A percentile compares a stretch with the other conserved stretches of the same genome.
Conservation (phyloP, 2,329 filamentous ascomycete genomes). For the Fusarium pseudoanthophilum region DNA sequence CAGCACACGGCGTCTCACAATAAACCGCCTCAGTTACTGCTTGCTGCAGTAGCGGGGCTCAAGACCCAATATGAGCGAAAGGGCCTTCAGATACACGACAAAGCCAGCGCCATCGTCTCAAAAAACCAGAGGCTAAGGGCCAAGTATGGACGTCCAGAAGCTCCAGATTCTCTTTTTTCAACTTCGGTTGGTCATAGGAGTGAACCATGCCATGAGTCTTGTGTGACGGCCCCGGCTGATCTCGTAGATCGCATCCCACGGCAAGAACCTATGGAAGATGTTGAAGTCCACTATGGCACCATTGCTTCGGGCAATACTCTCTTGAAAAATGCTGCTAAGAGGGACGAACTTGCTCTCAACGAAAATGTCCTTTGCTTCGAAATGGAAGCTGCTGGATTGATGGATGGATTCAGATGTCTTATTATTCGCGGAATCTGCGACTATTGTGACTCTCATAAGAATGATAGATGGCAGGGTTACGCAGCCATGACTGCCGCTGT, state of each 20-base stretch:
- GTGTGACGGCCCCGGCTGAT: accelerated
- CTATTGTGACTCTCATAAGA: background rate
- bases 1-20: accelerated
- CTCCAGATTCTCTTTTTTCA: accelerated
- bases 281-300: background rate
- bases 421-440: background rate
- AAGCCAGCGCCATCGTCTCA: accelerated
- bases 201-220: accelerated
- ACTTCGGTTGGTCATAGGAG: accelerated
- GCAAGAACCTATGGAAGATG: accelerated
- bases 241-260: accelerated
- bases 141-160: background rate
- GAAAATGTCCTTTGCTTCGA: background rate
- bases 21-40: accelerated
- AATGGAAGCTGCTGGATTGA: background rate
- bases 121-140: accelerated
- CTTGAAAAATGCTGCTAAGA: accelerated
- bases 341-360: background rate
- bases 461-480: background rate
- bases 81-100: background rate
- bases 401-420: background rate
- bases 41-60: background rate
- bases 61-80: background rate
- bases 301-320: background rate
- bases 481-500: background rate